These are phyloP conservation scores for Lactarius sp. DNA, from an alignment of 768 basidiomycete species.

Conservation along the genomic window DNA sequence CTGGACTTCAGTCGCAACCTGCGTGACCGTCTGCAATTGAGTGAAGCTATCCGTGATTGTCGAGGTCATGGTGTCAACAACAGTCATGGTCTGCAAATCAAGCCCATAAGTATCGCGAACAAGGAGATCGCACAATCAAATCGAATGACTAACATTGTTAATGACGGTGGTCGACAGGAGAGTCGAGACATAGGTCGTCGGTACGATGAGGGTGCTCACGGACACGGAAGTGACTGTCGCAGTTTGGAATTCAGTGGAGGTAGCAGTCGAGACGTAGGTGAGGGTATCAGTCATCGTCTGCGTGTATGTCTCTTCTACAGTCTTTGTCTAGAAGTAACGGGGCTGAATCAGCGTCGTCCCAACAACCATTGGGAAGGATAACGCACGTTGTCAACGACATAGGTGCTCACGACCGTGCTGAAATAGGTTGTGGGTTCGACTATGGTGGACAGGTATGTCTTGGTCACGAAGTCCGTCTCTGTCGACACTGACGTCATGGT, in stretches of 20 bases:
- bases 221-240: slow-evolving; percentile 47
- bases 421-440: slow-evolving; percentile 56
- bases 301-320: slow-evolving; percentile 42
- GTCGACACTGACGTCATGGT: slow-evolving; percentile 48
- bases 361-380: background rate
- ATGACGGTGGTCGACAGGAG: slow-evolving; percentile 52
- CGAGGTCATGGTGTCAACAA: slow-evolving; percentile 51
- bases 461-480: slow-evolving; percentile 53
- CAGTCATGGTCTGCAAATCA: slow-evolving; percentile 48
- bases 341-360: slow-evolving; percentile 1
- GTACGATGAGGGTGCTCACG: slow-evolving; percentile 45
- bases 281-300: slow-evolving; percentile 36
- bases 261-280: slow-evolving; percentile 42
- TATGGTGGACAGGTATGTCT: slow-evolving; percentile 47
- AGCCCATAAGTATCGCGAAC: background rate
- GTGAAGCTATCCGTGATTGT: slow-evolving; percentile 48
- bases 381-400: slow-evolving; percentile 55
- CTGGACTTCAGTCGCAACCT: slow-evolving; percentile 28
- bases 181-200: slow-evolving; percentile 53
- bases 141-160: slow-evolving; percentile 46
- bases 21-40: slow-evolving; percentile 43
- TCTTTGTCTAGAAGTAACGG: slow-evolving; percentile 43
- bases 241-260: slow-evolving; percentile 42
- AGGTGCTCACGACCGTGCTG: slow-evolving; percentile 50
- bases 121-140: background rate